Conservation (phyloP, 2,329 filamentous ascomycete genomes). For the Claviceps lovelessii region DNA sequence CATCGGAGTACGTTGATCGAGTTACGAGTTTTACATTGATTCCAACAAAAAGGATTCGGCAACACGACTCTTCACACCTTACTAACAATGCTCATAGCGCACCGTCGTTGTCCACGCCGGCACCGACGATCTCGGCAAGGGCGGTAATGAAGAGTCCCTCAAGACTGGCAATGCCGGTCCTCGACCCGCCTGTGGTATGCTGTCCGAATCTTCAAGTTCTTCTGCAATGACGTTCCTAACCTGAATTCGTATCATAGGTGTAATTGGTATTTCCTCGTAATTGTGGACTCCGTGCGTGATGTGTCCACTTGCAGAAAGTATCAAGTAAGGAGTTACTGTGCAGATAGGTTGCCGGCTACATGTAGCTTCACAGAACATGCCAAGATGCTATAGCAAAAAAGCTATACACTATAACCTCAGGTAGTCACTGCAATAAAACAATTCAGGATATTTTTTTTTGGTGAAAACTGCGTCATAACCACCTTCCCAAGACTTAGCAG, state of each 20-base stretch:
- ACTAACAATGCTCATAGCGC: constrained; percentile 40
- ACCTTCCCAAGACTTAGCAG: neutral
- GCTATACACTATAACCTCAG: neutral
- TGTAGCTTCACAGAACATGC: neutral
- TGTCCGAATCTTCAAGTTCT: constrained; percentile 5
- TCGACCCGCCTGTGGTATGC: constrained; percentile 85
- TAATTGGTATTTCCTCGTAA: constrained; percentile 78
- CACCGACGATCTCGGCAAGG: constrained; percentile 93
- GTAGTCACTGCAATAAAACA: neutral
- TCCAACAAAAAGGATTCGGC: too few species aligned
- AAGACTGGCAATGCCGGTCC: constrained; percentile 94
- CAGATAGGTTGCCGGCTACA: neutral
- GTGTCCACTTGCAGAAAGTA: neutral
- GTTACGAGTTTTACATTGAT: neutral
- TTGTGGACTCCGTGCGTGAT: neutral
- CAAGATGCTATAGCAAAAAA: neutral
- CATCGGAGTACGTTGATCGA: constrained; percentile 58
- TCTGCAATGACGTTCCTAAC: neutral
- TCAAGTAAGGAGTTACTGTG: neutral
- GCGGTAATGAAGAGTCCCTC: constrained; percentile 83
- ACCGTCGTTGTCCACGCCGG: constrained; percentile 90
- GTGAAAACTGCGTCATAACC: neutral
- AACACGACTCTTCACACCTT: neutral
- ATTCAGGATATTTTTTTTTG: neutral
- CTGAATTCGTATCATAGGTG: constrained; percentile 36